These are phyloP conservation scores for Flueggea neowawraea DNA, from an alignment of 441 rosid species.

Conservation along the genomic window DNA sequence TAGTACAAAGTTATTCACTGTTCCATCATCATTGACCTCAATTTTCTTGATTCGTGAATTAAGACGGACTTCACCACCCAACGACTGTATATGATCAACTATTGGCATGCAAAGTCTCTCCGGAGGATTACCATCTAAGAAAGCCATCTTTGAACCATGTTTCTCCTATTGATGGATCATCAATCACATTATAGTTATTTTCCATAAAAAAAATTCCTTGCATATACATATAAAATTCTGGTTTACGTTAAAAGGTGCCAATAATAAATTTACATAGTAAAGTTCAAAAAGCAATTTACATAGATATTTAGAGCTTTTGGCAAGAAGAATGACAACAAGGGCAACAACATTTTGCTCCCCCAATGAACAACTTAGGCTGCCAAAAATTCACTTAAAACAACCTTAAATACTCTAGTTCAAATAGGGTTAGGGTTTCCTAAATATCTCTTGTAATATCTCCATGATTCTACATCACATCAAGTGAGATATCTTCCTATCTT, in stretches of 20 bases:
- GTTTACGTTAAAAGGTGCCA: neutral
- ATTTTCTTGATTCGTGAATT: slow-evolving; percentile 82
- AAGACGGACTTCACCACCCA: slow-evolving; percentile 83
- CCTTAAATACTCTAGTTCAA: no score
- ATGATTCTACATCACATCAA: no score
- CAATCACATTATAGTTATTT: slow-evolving; percentile 1
- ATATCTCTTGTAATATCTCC: no score
- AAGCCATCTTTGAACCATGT: slow-evolving; percentile 97
- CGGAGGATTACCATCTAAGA: slow-evolving; percentile 96
- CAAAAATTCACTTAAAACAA: no score
- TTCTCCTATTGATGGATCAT: slow-evolving; percentile 60
- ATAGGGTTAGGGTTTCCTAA: no score
- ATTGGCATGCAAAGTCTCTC: slow-evolving; percentile 96
- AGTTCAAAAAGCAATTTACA: no score
- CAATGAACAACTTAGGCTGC: no score
- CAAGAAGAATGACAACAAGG: no score
- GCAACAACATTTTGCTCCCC: no score
- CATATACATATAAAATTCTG: slow-evolving; percentile 2
- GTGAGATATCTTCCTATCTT: no score
- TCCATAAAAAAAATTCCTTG: slow-evolving; percentile 1
- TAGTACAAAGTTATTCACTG: slow-evolving; percentile 68
- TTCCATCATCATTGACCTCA: slow-evolving; percentile 76
- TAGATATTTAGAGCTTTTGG: no score
- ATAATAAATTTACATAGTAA: no score
- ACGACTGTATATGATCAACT: slow-evolving; percentile 66